A percentile compares a stretch with the other conserved stretches of the same genome.
phyloP scores from a whole-genome alignment of 805 yeast genomes.

The Nakazawaea ambrosiae region DNA sequence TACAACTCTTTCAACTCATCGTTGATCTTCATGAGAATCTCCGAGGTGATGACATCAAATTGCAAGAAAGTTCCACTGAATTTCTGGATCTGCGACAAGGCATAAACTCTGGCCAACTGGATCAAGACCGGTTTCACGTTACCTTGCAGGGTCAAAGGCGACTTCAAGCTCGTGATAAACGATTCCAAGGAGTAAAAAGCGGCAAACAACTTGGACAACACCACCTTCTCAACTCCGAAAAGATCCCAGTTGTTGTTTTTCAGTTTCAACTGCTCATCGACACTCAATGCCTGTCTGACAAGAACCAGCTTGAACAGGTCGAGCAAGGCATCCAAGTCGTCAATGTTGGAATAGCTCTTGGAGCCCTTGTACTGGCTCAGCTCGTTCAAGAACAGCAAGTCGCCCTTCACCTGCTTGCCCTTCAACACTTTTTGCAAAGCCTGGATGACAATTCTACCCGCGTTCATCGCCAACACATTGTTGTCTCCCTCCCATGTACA shows the following conservation, averaged over 20 bases:
- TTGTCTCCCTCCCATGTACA: slow-evolving; percentile 99
- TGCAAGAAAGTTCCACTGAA: slow-evolving; percentile 70
- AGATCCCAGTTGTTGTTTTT: slow-evolving; percentile 36
- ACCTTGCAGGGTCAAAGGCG: slow-evolving; percentile 22
- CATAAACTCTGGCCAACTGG: slow-evolving; percentile 54
- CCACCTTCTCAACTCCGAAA: slow-evolving; percentile 38
- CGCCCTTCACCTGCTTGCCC: slow-evolving; percentile 39
- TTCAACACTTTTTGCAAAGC: slow-evolving; percentile 31
- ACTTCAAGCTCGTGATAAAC: slow-evolving; percentile 26
- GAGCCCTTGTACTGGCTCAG: slow-evolving; percentile 15
- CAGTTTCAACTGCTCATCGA: slow-evolving; percentile 23
- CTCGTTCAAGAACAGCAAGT: slow-evolving; percentile 34
- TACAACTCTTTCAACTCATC: slow-evolving; percentile 38
- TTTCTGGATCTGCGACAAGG: slow-evolving; percentile 58
- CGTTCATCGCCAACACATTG: slow-evolving; percentile 73
- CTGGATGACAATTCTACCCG: slow-evolving; percentile 72
- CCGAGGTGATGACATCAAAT: slow-evolving; percentile 46
- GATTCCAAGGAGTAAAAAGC: slow-evolving; percentile 38
- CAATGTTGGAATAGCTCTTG: slow-evolving; percentile 7
- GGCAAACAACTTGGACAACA: slow-evolving; percentile 44
- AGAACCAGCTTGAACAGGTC: slow-evolving; percentile 33
- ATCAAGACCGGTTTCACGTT: slow-evolving; percentile 42
- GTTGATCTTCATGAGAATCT: slow-evolving; percentile 35
- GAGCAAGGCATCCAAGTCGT: slow-evolving; percentile 26
- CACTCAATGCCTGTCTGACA: slow-evolving; percentile 28